phyloP scores from a whole-genome alignment of 23 red algal genomes.

The Chondrus crispus region DNA sequence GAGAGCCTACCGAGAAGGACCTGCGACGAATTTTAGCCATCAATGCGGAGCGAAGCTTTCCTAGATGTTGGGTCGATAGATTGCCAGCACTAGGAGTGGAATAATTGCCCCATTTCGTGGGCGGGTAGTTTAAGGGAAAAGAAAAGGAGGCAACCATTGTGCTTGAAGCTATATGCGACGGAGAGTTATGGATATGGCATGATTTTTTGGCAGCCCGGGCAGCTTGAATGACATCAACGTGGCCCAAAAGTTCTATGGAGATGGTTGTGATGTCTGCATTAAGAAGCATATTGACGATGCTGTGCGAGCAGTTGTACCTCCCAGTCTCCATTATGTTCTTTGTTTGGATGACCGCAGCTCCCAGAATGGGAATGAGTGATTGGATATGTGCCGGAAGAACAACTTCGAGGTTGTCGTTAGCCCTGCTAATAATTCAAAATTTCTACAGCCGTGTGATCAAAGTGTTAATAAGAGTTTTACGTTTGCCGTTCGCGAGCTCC shows the following conservation, averaged over 20 bases:
- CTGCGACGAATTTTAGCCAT: neutral
- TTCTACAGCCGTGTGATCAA: constrained; percentile 12
- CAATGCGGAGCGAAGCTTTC: neutral
- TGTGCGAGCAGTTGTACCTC: too few species aligned
- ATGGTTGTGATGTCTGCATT: too few species aligned
- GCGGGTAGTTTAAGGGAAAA: too few species aligned
- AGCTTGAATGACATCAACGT: too few species aligned
- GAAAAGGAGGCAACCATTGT: too few species aligned
- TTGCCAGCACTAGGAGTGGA: neutral
- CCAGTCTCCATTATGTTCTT: neutral
- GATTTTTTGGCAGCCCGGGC: too few species aligned
- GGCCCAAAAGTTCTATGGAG: too few species aligned
- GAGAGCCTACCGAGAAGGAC: neutral
- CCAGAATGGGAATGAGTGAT: neutral
- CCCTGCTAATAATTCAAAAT: neutral
- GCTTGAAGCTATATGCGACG: too few species aligned
- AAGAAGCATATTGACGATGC: too few species aligned
- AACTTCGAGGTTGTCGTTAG: neutral
- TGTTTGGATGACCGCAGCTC: neutral
- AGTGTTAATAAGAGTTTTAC: constrained; percentile 1
- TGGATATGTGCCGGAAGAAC: neutral
- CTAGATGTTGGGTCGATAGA: neutral
- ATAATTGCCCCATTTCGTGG: too few species aligned
- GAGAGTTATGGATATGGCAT: too few species aligned
- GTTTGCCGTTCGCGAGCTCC: neutral